A percentile compares a stretch with the other conserved stretches of the same genome.
These are phyloP conservation scores for Blastocystis sp. DNA, from an alignment of 352 stramenopile genomes.

Conservation along the genomic window DNA sequence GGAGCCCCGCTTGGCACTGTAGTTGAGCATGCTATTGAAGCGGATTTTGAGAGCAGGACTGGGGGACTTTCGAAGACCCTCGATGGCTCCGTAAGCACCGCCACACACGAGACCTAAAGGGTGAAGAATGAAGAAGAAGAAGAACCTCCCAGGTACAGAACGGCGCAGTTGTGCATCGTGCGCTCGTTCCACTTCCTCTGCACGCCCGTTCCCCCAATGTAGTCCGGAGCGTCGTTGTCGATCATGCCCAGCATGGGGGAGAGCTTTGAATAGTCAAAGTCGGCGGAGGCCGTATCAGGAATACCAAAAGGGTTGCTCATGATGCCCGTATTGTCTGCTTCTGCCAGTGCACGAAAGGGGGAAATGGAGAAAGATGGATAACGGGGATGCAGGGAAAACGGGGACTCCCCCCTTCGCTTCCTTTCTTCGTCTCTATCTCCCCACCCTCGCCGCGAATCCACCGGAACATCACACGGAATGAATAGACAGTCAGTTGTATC, in stretches of 20 bases:
- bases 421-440: conserved; percentile 3
- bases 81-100: conserved; percentile 35
- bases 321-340: background rate
- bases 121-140: conserved; percentile 9
- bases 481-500: no score
- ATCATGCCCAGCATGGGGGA: conserved; percentile 64
- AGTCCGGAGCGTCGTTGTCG: conserved; percentile 50
- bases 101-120: conserved; percentile 21
- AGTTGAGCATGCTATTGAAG: conserved; percentile 68
- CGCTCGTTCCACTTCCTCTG: conserved; percentile 33
- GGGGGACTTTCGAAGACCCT: conserved; percentile 36
- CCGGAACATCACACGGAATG: background rate
- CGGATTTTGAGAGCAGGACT: conserved; percentile 53
- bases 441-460: background rate
- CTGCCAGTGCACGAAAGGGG: background rate
- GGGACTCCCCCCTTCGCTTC: background rate
- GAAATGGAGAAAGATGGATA: conserved; percentile 50
- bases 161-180: conserved; percentile 28
- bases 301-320: conserved; percentile 60
- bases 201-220: conserved; percentile 10
- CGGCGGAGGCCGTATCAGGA: background rate
- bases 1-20: conserved; percentile 52
- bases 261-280: conserved; percentile 66
- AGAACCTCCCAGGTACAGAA: conserved; percentile 23
- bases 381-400: conserved; percentile 14